Conservation (phyloP, 108 stramenopile genomes). For the Mediolabrus comicus region DNA sequence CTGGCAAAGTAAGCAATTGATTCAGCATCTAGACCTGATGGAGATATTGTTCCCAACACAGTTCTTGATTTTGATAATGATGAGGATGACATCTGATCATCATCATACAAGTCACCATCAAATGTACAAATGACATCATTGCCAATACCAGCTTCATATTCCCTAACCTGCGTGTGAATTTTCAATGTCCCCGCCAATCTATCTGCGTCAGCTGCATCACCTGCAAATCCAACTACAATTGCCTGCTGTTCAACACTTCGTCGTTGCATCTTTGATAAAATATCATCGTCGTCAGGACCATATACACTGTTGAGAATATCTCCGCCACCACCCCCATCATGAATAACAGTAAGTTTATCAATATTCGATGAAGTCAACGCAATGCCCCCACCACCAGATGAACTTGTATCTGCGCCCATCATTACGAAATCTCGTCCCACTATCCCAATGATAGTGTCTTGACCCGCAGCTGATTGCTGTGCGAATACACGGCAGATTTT, state of each 20-base stretch:
- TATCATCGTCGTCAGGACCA: background rate
- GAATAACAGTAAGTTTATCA: slow-evolving; percentile 63
- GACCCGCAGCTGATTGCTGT: slow-evolving; percentile 41
- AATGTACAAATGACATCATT: slow-evolving; percentile 54
- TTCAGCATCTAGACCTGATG: slow-evolving; percentile 56
- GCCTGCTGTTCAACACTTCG: slow-evolving; percentile 43
- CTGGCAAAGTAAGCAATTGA: slow-evolving; percentile 67
- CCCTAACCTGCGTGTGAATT: slow-evolving; percentile 51
- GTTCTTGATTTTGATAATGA: background rate
- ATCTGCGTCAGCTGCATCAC: slow-evolving; percentile 72
- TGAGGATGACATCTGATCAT: background rate
- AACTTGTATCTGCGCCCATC: slow-evolving; percentile 72
- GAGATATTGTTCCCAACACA: background rate
- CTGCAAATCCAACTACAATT: slow-evolving; percentile 73
- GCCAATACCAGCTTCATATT: slow-evolving; percentile 68
- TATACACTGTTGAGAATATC: slow-evolving; percentile 20
- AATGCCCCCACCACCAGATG: slow-evolving; percentile 47
- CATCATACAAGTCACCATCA: slow-evolving; percentile 5
- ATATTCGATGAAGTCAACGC: slow-evolving; percentile 64
- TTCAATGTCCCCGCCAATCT: slow-evolving; percentile 52
- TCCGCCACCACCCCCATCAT: slow-evolving; percentile 36
- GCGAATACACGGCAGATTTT: slow-evolving; percentile 4
- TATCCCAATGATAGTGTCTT: slow-evolving; percentile 78
- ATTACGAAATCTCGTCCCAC: slow-evolving; percentile 77
- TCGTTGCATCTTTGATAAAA: background rate